phyloP scores from a whole-genome alignment of 2,329 filamentous ascomycete species.

The Monilinia laxa region DNA sequence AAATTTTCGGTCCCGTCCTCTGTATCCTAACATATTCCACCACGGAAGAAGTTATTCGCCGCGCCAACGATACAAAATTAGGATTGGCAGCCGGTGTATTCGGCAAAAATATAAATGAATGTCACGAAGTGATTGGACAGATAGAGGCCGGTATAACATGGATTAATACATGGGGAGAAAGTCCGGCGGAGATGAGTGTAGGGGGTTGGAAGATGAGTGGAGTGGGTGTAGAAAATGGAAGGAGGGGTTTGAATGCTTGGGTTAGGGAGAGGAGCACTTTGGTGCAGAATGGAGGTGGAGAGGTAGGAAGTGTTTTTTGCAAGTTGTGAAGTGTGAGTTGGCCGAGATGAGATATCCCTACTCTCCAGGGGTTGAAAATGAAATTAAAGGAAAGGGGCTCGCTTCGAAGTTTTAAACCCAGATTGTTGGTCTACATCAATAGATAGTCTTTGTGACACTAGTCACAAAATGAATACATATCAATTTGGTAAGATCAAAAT shows the following conservation, averaged over 20 bases:
- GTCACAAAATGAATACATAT: background rate
- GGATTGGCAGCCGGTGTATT: slow-evolving; percentile 85
- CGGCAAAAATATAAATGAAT: slow-evolving; percentile 69
- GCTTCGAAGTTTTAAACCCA: background rate
- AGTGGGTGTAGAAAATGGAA: slow-evolving; percentile 82
- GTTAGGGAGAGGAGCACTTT: slow-evolving; percentile 84
- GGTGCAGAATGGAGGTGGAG: slow-evolving; percentile 67
- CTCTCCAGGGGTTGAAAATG: background rate
- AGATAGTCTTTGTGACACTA: background rate
- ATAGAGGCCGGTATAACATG: slow-evolving; percentile 86
- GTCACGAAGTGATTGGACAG: slow-evolving; percentile 68
- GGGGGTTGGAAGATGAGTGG: slow-evolving; percentile 92
- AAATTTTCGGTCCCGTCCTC: slow-evolving; percentile 90
- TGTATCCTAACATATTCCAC: slow-evolving; percentile 72
- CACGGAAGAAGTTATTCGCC: slow-evolving; percentile 65
- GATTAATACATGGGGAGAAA: slow-evolving; percentile 94
- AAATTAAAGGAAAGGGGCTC: background rate
- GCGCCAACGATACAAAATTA: slow-evolving; percentile 75
- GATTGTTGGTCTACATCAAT: background rate
- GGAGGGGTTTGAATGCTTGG: slow-evolving; percentile 77
- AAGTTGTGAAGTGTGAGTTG: slow-evolving; percentile 46
- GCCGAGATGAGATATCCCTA: background rate
- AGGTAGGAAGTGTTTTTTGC: slow-evolving; percentile 69
- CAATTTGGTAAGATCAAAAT: background rate
- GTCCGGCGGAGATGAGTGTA: slow-evolving; percentile 86